A percentile compares a stretch with the other conserved stretches of the same genome.
These are phyloP conservation scores for Tolypocladium tundrense DNA, from an alignment of 2,329 filamentous ascomycete genomes.

Conservation along the genomic window DNA sequence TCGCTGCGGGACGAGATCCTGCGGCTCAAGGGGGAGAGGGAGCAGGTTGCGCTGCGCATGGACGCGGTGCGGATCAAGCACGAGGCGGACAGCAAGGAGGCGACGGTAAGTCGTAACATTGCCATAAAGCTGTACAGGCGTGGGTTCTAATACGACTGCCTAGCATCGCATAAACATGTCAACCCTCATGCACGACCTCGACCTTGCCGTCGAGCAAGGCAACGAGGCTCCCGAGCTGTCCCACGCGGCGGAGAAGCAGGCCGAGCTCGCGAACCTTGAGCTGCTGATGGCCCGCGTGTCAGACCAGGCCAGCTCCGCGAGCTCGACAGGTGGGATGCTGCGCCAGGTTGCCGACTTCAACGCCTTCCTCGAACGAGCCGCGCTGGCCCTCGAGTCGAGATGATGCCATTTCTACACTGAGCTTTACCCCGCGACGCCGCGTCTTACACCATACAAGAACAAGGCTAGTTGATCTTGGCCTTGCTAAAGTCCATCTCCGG, in stretches of 20 bases:
- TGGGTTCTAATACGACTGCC: background rate
- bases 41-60: constrained; percentile 52
- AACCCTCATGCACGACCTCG: constrained; percentile 50
- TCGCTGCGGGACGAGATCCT: constrained; percentile 50
- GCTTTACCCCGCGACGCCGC: background rate
- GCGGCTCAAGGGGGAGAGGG: constrained; percentile 45
- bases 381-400: constrained; percentile 41
- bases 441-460: background rate
- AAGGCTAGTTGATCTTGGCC: constrained; percentile 47
- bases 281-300: constrained; percentile 44
- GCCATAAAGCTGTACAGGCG: no score
- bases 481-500: constrained; percentile 65
- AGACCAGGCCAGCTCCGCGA: constrained; percentile 39
- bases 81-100: constrained; percentile 41
- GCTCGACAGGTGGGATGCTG: constrained; percentile 41
- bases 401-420: constrained; percentile 10
- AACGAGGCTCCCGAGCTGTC: constrained; percentile 36
- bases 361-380: constrained; percentile 50
- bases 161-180: constrained; percentile 43
- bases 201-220: constrained; percentile 43
- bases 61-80: constrained; percentile 52
- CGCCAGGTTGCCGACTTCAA: constrained; percentile 52
- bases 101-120: constrained; percentile 30
- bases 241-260: constrained; percentile 33
- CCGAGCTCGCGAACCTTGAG: constrained; percentile 47